phyloP scores from a whole-genome alignment of 805 yeast species.

The Starmerella davenportii region DNA sequence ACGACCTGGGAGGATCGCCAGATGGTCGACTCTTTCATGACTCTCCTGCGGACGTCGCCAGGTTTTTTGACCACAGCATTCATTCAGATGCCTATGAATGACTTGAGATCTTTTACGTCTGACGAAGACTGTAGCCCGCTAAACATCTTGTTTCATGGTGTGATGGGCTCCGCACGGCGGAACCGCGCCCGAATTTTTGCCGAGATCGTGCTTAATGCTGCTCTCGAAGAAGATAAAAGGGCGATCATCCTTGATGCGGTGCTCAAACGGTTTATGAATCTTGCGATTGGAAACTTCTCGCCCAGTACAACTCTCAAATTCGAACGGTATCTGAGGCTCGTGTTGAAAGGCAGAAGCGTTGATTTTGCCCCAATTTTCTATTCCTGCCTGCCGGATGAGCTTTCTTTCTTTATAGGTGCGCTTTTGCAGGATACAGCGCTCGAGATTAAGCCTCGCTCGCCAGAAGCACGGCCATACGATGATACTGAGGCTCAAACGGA shows the following conservation, averaged over 20 bases:
- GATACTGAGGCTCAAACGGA: neutral
- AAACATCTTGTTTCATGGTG: slow-evolving; percentile 20
- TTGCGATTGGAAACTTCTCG: slow-evolving; percentile 4
- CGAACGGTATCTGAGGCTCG: slow-evolving; percentile 5
- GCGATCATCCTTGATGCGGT: neutral
- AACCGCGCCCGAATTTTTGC: slow-evolving; percentile 19
- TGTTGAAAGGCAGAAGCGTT: neutral
- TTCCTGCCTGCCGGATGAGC: neutral
- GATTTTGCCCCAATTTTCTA: neutral
- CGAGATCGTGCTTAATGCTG: slow-evolving; percentile 5
- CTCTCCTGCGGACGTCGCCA: slow-evolving; percentile 22
- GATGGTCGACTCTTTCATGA: slow-evolving; percentile 21
- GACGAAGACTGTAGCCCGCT: slow-evolving; percentile 18
- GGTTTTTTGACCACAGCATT: slow-evolving; percentile 21
- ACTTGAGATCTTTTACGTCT: slow-evolving; percentile 13
- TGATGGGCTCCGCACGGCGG: slow-evolving; percentile 17
- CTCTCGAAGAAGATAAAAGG: neutral
- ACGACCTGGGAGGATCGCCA: slow-evolving; percentile 19
- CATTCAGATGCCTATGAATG: slow-evolving; percentile 13
- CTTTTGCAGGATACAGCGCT: neutral
- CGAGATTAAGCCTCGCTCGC: too few species aligned
- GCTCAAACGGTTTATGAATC: slow-evolving; percentile 2
- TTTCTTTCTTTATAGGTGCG: neutral
- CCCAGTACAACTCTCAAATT: slow-evolving; percentile 1
- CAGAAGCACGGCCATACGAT: neutral